These are phyloP conservation scores for Acephala macrosclerotiorum DNA, from an alignment of 2,329 filamentous ascomycete genomes.

Conservation along the genomic window DNA sequence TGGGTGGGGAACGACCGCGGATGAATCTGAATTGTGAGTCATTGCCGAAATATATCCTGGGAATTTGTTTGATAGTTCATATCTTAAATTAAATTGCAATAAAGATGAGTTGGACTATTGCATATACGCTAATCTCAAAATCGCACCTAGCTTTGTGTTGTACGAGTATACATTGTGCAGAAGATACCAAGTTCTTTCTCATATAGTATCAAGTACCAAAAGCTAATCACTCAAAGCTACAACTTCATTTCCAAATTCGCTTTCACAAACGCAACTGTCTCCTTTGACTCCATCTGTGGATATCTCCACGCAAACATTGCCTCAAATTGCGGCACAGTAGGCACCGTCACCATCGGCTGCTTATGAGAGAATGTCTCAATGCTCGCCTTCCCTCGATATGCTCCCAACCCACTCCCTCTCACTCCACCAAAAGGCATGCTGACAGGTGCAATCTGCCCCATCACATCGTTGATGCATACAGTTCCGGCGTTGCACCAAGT, in stretches of 20 bases:
- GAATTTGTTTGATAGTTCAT: too few species aligned
- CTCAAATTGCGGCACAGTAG: conserved; percentile 2
- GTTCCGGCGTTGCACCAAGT: background rate
- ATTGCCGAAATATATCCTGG: too few species aligned
- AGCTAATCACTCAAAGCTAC: background rate
- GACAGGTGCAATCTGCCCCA: conserved; percentile 45
- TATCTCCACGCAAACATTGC: background rate
- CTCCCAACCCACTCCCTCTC: conserved; percentile 55
- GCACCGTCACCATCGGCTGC: conserved; percentile 3
- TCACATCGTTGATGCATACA: conserved; percentile 3
- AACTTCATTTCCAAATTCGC: conserved; percentile 5
- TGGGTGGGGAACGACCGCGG: too few species aligned
- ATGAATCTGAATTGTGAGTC: too few species aligned
- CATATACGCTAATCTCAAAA: too few species aligned
- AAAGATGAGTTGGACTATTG: too few species aligned
- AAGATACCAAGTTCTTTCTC: too few species aligned
- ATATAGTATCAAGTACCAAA: too few species aligned
- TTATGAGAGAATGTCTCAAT: conserved; percentile 44
- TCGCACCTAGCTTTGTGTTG: too few species aligned
- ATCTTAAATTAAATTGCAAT: too few species aligned
- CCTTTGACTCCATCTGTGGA: conserved; percentile 2
- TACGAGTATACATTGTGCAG: too few species aligned
- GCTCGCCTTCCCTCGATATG: conserved; percentile 57
- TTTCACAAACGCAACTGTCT: conserved; percentile 9
- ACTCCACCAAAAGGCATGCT: conserved; percentile 58